Evolutionary conservation across 371 early-diverging fungal genomes (phyloP).

Genomic region (Circinella umbellata): DNA sequence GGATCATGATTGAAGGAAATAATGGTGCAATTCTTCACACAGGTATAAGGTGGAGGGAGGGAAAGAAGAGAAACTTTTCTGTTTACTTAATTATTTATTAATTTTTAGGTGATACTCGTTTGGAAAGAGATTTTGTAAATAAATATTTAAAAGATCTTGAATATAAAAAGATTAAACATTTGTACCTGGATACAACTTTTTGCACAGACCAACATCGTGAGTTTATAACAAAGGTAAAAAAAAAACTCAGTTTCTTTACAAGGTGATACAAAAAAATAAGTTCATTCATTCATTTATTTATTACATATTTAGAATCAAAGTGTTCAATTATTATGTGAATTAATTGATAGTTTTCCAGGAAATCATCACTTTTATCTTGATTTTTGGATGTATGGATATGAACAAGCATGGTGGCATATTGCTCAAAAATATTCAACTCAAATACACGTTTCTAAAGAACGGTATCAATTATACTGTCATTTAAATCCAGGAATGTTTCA

Average conservation of each 20-base stretch:
- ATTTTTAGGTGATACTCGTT: conserved; percentile 32
- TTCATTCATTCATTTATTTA: background rate
- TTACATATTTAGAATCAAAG: conserved; percentile 24
- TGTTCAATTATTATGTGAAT: conserved; percentile 26
- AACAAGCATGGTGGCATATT: conserved; percentile 47
- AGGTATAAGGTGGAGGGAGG: too few species aligned
- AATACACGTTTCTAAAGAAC: conserved; percentile 39
- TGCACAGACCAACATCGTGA: conserved; percentile 30
- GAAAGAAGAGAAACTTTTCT: background rate
- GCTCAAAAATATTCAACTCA: background rate
- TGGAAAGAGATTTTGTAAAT: conserved; percentile 34
- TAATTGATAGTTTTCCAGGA: conserved; percentile 28
- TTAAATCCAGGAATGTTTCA: conserved; percentile 19
- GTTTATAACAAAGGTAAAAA: conserved; percentile 37
- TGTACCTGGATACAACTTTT: conserved; percentile 52
- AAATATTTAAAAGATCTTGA: conserved; percentile 20
- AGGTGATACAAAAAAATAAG: background rate
- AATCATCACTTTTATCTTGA: conserved; percentile 46
- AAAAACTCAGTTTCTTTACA: background rate
- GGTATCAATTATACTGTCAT: conserved; percentile 34
- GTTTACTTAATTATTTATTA: background rate
- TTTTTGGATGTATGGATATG: conserved; percentile 52
- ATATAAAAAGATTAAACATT: conserved; percentile 28
- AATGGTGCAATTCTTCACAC: conserved; percentile 48
- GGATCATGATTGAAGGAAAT: conserved; percentile 43